Base-by-base conservation (phyloP, 306 rosid species). In the Crotalaria pallida region DNA sequence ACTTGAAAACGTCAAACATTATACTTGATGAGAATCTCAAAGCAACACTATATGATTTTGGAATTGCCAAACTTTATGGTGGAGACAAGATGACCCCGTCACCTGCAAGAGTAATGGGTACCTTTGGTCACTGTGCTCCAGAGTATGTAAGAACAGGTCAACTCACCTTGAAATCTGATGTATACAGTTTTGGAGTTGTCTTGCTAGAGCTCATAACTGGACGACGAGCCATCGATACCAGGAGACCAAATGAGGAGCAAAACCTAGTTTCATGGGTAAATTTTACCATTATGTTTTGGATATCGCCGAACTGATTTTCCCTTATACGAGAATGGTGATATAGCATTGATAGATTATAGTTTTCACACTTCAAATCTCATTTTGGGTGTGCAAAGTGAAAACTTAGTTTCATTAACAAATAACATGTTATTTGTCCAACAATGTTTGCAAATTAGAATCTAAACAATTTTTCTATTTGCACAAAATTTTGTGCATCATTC, bases 251-350 rank as follows among this genome's bases (percentile, higher is more conserved):
- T 40, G 80, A 87, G 5, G 97, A 94, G 83, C 98, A 94, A 72
- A 94, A 94, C 67, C 77, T 94, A 9, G 95, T 94, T 74, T 15
- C 92, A 80, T 94, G 98, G 98, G 98, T 94, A 85, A 40, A 18
- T 51, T 51, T 15, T 22, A 16, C 5, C 24, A n/a, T 7, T 47
- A 13, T 50, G 18, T 15, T 60, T 48, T 22, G 22, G 29, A 41
- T 36, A 0, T 49, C 36, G 36, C 8, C 23, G 16, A 22, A 2
- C 23, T 49, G 36, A 10, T 33, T 50, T 48, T 21, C 11, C 31
- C 3, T 31, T 31, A 1, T 31, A 5, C 6, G 0, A 31, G 36
- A 31, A 31, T 2, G 44, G 10, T 38, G 10, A 29, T 29, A 29
- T 29, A 36, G 44, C 44, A 7, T 38, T 3, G 9, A 5, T 31